phyloP scores from a whole-genome alignment of 441 rosid species.

The Croton laevigatus region DNA sequence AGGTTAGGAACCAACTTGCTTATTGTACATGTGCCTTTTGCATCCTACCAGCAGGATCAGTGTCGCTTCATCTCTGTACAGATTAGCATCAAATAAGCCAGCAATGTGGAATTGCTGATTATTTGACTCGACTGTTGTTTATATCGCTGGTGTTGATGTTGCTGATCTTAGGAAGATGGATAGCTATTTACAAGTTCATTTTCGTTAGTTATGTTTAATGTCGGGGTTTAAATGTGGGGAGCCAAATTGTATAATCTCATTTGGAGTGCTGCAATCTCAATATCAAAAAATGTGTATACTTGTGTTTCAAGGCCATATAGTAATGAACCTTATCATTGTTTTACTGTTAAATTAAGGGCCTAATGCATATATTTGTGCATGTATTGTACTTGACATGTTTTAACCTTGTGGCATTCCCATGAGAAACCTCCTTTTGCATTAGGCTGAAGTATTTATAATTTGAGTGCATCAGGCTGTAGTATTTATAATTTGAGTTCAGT shows the following conservation, averaged over 20 bases:
- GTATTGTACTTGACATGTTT: too few species aligned
- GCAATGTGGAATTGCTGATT: conserved; percentile 16
- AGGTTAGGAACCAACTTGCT: conserved; percentile 15
- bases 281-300: background rate
- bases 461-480: too few species aligned
- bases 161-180: background rate
- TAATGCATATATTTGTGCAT: too few species aligned
- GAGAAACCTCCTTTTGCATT: too few species aligned
- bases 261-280: background rate
- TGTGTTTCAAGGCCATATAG: background rate
- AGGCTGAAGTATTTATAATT: too few species aligned
- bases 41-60: background rate
- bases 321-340: background rate
- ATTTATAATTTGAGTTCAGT: too few species aligned
- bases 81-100: conserved; percentile 28
- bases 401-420: too few species aligned
- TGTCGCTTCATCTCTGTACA: conserved; percentile 27
- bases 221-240: background rate
- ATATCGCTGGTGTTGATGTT: conserved; percentile 5
- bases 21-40: conserved; percentile 17
- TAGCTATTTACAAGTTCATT: background rate
- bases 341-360: background rate
- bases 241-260: conserved; percentile 3
- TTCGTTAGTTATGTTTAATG: background rate
- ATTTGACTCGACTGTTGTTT: background rate